Evolutionary conservation across 805 yeast genomes (phyloP).

Genomic region (Tetrapisispora phaffii): DNA sequence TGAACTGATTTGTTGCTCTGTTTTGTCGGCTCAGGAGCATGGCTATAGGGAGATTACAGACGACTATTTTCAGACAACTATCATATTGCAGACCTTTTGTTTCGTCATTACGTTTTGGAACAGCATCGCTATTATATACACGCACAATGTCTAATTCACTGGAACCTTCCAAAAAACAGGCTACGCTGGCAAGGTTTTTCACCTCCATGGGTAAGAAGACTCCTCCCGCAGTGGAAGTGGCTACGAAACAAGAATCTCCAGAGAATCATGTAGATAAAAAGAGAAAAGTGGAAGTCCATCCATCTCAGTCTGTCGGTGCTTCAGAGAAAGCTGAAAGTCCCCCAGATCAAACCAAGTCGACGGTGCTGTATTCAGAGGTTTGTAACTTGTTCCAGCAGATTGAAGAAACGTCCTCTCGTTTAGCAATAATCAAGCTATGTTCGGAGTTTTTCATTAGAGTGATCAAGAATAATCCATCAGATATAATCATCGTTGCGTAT

Average conservation of each 20-base stretch:
- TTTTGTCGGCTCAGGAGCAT: no score
- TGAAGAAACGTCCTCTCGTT: conserved; percentile 71
- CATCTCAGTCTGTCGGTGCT: background rate
- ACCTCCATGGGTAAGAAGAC: conserved; percentile 7
- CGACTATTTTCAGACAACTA: background rate
- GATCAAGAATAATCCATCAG: conserved; percentile 42
- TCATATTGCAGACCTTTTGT: background rate
- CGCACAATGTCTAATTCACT: background rate
- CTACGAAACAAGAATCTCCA: background rate
- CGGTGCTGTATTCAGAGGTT: conserved; percentile 31
- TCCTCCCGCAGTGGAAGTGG: background rate
- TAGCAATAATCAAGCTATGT: conserved; percentile 68
- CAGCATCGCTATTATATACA: no score
- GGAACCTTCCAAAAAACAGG: conserved; percentile 15
- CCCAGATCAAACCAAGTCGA: conserved; percentile 4
- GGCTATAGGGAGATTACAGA: no score
- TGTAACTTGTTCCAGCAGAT: conserved; percentile 65
- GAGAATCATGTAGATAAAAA: background rate
- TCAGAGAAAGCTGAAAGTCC: background rate
- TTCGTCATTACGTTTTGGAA: no score
- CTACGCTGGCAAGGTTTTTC: conserved; percentile 27
- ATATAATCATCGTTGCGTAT: conserved; percentile 64
- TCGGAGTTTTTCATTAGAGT: conserved; percentile 64
- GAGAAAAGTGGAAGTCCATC: background rate
- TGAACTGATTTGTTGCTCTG: no score